Evolutionary conservation across 768 basidiomycete genomes (phyloP).

Genomic region (Coprinopsis cinerea): DNA sequence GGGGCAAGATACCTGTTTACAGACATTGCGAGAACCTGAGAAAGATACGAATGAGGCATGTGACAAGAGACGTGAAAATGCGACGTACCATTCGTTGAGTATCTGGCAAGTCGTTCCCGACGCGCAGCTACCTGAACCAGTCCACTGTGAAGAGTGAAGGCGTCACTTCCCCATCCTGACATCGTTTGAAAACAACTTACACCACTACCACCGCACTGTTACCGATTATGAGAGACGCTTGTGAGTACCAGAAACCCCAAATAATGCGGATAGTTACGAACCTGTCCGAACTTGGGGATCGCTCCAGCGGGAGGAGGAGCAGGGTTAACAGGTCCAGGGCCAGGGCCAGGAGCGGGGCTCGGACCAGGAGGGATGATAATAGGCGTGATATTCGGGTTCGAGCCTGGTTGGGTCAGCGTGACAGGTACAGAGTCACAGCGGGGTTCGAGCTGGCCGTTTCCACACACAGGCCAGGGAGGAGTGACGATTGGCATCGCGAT

Average conservation of each 20-base stretch:
- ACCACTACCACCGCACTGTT: conserved; percentile 5
- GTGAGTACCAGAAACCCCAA: neutral
- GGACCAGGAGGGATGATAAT: conserved; percentile 1
- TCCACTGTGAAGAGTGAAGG: conserved; percentile 3
- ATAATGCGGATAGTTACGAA: neutral
- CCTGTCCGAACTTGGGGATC: conserved; percentile 11
- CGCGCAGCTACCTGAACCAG: neutral
- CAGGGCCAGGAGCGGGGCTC: neutral
- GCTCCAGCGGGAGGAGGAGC: neutral
- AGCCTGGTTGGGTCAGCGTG: conserved; percentile 8
- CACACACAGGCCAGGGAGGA: conserved; percentile 10
- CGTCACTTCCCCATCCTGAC: neutral
- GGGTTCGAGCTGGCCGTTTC: conserved; percentile 3
- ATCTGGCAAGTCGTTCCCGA: conserved; percentile 1
- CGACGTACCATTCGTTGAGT: conserved; percentile 8
- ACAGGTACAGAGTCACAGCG: conserved; percentile 10
- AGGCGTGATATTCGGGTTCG: conserved; percentile 9
- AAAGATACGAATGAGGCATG: neutral
- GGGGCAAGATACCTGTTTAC: neutral
- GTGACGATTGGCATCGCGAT: conserved; percentile 7
- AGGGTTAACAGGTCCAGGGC: neutral
- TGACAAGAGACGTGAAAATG: too few species aligned
- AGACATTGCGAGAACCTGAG: conserved; percentile 7
- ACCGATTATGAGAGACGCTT: neutral
- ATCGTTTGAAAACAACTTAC: conserved; percentile 1